phyloP scores from a whole-genome alignment of 2,329 filamentous ascomycete genomes.

The Neofusicoccum sp. region DNA sequence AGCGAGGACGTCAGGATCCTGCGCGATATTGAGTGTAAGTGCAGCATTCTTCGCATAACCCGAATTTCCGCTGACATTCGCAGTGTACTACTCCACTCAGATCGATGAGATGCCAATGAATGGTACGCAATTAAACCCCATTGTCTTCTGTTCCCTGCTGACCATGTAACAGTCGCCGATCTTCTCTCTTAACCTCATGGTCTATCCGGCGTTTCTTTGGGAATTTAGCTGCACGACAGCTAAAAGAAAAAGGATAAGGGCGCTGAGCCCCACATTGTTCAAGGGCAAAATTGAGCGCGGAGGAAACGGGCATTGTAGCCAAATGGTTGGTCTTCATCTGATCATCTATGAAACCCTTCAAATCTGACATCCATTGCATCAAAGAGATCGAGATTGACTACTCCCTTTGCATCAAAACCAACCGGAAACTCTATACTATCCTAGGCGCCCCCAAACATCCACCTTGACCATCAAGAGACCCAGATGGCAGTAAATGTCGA shows the following conservation, averaged over 20 bases:
- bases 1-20: conserved; percentile 97
- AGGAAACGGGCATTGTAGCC: conserved; percentile 23
- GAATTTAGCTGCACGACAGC: background rate
- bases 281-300: conserved; percentile 14
- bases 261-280: background rate
- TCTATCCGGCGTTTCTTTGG: background rate
- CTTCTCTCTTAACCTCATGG: conserved; percentile 11
- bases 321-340: conserved; percentile 19
- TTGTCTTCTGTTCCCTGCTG: background rate
- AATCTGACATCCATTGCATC: conserved; percentile 2
- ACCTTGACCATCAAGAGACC: too few species aligned
- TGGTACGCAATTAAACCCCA: conserved; percentile 14
- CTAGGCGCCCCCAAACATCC: too few species aligned
- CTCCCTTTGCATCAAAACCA: background rate
- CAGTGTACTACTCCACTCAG: conserved; percentile 92
- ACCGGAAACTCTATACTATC: background rate
- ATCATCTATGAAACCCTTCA: background rate
- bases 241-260: conserved; percentile 4
- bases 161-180: background rate
- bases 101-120: conserved; percentile 99
- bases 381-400: conserved; percentile 17
- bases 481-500: too few species aligned
- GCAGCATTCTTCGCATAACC: background rate
- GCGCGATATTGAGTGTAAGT: conserved; percentile 87
- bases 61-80: conserved; percentile 32